Base-by-base conservation (phyloP, 2,329 filamentous ascomycete genomes). In the Teratosphaeria nubilosa region DNA sequence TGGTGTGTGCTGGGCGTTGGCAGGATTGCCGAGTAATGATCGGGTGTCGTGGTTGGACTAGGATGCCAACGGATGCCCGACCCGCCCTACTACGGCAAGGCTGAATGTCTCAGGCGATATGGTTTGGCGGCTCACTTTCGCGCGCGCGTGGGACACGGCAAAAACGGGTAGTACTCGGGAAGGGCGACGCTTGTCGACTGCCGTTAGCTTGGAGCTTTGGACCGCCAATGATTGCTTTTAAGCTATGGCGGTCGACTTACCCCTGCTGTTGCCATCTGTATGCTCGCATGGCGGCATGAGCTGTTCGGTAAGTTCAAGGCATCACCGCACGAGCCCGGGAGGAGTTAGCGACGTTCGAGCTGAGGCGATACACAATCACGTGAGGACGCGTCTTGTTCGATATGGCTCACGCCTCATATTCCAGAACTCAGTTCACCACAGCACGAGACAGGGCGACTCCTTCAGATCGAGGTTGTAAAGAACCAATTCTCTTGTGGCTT, bases 1-100 rank as follows among this genome's bases (percentile, higher is more conserved):
- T 99, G 94, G 94, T 91, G 89, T 76, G 91, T 95, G 22, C 78
- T 97, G 37, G 92, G 92, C 3, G 82, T 95, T 59, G 94, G 94
- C 41, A 48, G 20, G 20, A 48, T 48, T 11, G 41, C n/a, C 16
- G 41, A 48, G 9, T 48, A 16, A 48, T 48, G 41, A n/a, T 16
- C 6, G 10, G n/a, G 16, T 20, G n/a, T 5, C 11, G 22, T 20
- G 41, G 41, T n/a, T 48, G 3, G 41, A 9, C 3, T 11, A 1
- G 20, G 41, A 20, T 48, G 41, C 9, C 41, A 6, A 48, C 5
- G 41, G 22, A 20, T 22, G 20, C 41, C 16, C n/a, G 20, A 9
- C 9, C 41, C n/a, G 20, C n/a, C n/a, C 5, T 48, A 22, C 20
- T 5, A n/a, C n/a, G 37, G 16, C 6, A 22, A 48, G 41, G 20